Evolutionary conservation across 2,329 filamentous ascomycete genomes (phyloP), one percentile per base, ranked within the genome.

Genomic region (Westerdykella sp.): DNA sequence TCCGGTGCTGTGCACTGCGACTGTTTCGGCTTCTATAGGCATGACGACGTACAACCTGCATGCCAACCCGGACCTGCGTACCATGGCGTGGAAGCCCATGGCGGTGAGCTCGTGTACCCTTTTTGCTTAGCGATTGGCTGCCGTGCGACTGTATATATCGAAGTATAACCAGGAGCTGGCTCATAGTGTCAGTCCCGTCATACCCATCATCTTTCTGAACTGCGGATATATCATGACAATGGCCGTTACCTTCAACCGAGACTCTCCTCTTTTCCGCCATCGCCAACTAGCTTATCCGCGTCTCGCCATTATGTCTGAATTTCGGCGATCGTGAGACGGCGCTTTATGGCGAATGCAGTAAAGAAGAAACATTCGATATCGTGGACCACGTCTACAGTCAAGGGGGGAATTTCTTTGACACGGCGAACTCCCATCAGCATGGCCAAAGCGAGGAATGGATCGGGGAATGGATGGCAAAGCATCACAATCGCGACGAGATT

Each of bases 341-440:
- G 22, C 12, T 15, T 5, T 34, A 25, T 10, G 31, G 34, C 10
- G 45, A 46, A 41, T 85, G 84, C 65, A 73, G 78, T 59, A 78
- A 85, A 57, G 69, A 77, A 39, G 73, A 73, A 1, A 73, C 76
- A 3, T 81, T 84, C 51, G 69, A 72, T 21, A 77, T 87, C 15
- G 72, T 86, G 6, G 82, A 86, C 55, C 79, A 75, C 58, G 86
- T 77, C 64, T 78, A 76, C 47, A 73, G 75, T 5, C 73, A 80
- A 0, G 80, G 80, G 5, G 83, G 83, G 23, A 87, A 86, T 67
- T 86, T 86, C 61, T 80, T 87, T 56, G 83, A 86, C 60, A 84
- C 80, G n/a, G 60, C 57, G 12, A 62, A 57, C 47, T 60, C 57
- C 43, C 68, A 68, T 47, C 61, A 67, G 39, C 44, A 57, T 47